Percentiles rank a stretch among this genome's conserved stretches.
These are phyloP conservation scores for Kluyveromyces nonfermentans DNA, from an alignment of 805 yeast species.

Conservation along the genomic window DNA sequence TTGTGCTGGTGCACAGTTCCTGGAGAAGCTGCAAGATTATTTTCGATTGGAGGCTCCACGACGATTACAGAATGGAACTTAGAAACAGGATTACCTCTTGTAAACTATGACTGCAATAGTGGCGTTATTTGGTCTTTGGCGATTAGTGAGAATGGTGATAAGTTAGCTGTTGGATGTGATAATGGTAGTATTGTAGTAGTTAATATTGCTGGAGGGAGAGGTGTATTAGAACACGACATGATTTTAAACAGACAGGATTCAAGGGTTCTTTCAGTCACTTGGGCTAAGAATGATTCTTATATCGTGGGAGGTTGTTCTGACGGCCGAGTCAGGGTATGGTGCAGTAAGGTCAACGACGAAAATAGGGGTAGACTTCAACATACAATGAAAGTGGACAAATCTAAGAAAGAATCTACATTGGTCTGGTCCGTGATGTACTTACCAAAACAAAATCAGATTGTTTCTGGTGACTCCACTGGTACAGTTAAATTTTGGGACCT, in stretches of 20 bases:
- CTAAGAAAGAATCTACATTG: slow-evolving; percentile 74
- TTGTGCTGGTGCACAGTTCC: slow-evolving; percentile 61
- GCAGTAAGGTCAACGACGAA: slow-evolving; percentile 29
- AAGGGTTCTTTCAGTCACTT: slow-evolving; percentile 68
- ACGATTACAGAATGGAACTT: slow-evolving; percentile 89
- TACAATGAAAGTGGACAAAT: slow-evolving; percentile 87
- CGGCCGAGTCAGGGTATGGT: slow-evolving; percentile 84
- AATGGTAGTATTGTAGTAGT: slow-evolving; percentile 83
- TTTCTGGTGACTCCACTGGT: slow-evolving; percentile 97
- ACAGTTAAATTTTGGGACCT: slow-evolving; percentile 89
- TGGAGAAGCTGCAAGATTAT: slow-evolving; percentile 55
- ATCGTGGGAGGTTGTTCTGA: slow-evolving; percentile 94
- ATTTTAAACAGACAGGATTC: slow-evolving; percentile 78
- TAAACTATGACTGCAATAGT: slow-evolving; percentile 80
- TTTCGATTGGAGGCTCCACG: slow-evolving; percentile 92
- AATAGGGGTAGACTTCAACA: slow-evolving; percentile 60
- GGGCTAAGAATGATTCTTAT: slow-evolving; percentile 50
- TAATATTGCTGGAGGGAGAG: slow-evolving; percentile 82
- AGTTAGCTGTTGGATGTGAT: slow-evolving; percentile 87
- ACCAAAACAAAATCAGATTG: slow-evolving; percentile 59
- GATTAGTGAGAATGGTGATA: slow-evolving; percentile 48
- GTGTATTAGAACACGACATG: slow-evolving; percentile 63
- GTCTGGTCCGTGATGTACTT: slow-evolving; percentile 79
- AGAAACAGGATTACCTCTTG: slow-evolving; percentile 56
- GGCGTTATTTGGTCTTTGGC: slow-evolving; percentile 90